Evolutionary conservation across 106 monocot species (phyloP), one percentile per base, ranked within the genome.

Genomic region (Gastrodia elata): DNA sequence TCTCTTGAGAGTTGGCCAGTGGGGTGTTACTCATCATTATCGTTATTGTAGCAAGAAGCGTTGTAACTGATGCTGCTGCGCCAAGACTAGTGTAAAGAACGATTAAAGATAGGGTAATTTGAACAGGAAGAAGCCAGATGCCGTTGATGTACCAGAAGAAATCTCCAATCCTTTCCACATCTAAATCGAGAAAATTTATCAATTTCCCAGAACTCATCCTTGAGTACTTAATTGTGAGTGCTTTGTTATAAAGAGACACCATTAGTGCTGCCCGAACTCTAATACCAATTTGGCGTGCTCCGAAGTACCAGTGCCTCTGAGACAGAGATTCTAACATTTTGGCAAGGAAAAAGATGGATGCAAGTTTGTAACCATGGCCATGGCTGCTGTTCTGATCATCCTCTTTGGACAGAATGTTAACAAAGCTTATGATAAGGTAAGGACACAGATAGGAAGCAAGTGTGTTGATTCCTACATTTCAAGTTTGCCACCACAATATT

Each of bases 291-390:
- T 80, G 83, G 16, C 91, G 77, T 0, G 91, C 87, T 27, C 91
- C 91, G 40, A 95, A 91, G 70, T 95, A 91, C 87, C 87, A 91
- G 32, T 95, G 94, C 65, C 94, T 72, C 83, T 91, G 94, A 20
- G 91, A 85, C 20, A 91, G 74, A 1, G 94, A 87, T 41, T 95
- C 91, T 16, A 82, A 77, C 3, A 81, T 89, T 73, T 95, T 95
- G 15, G 85, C 78, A 18, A 83, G 64, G 68, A 95, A 87, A 85
- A 95, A 82, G 28, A 87, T 37, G 74, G 82, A 83, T 16, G 91
- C 84, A 38, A 95, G 91, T 14, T 65, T 22, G 76, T 83, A 95
- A 14, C 94, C 91, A 18, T 68, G 72, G 42, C 36, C 11, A 41
- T 71, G n/a, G 8, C 67, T 46, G 16, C 22, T 37, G n/a, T 57